Percentiles rank a stretch among this genome's conserved stretches.
phyloP scores from a whole-genome alignment of 2,329 filamentous ascomycete genomes.

The Dothideomycetes sp. region DNA sequence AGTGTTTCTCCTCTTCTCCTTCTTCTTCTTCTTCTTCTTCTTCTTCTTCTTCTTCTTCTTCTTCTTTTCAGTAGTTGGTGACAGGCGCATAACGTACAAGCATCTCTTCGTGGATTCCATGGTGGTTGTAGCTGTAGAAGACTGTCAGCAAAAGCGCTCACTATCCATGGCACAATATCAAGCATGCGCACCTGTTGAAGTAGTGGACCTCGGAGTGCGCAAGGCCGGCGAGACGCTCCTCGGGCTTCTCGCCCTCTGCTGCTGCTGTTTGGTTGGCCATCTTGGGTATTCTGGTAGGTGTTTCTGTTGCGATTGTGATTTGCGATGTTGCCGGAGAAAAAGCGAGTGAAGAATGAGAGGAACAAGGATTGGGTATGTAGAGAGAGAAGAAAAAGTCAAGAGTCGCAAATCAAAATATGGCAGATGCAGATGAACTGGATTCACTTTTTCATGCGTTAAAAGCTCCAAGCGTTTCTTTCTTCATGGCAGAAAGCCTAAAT shows the following conservation, averaged over 20 bases:
- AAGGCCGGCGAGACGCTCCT: constrained; percentile 52
- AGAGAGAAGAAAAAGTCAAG: too few species aligned
- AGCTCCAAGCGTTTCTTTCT: too few species aligned
- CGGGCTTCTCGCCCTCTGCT: constrained; percentile 9
- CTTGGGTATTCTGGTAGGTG: neutral
- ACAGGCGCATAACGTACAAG: constrained; percentile 55
- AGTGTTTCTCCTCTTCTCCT: neutral
- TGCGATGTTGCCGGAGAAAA: too few species aligned
- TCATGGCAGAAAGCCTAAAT: too few species aligned
- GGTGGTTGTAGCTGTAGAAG: constrained; percentile 32
- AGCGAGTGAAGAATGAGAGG: too few species aligned
- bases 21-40: neutral
- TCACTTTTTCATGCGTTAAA: too few species aligned
- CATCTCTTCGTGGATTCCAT: constrained; percentile 97
- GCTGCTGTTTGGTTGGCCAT: constrained; percentile 21
- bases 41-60: neutral
- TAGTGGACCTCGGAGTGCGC: constrained; percentile 97
- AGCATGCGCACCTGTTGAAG: constrained; percentile 76
- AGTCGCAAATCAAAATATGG: too few species aligned
- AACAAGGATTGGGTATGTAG: too few species aligned
- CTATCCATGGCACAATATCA: neutral
- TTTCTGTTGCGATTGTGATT: too few species aligned
- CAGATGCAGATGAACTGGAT: too few species aligned
- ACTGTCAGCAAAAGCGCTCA: constrained; percentile 20
- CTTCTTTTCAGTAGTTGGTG: too few species aligned